Base-by-base conservation (phyloP, 371 early-diverging fungal species). In the Lichtheimia ramosa region DNA sequence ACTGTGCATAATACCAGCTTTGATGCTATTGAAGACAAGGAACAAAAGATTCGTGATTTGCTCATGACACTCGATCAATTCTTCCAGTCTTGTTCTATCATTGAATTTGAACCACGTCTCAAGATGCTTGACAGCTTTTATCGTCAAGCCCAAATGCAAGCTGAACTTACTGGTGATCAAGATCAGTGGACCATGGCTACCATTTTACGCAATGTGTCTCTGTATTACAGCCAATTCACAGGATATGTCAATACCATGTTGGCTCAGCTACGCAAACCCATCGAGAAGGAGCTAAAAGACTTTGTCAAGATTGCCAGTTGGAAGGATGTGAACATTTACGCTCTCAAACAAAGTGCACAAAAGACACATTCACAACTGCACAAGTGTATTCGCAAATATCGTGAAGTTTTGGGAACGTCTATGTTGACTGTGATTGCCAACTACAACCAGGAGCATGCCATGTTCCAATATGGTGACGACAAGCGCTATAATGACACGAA, bases 271-370 rank as follows among this genome's bases (percentile, higher is more conserved):
- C 85, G 89, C 58, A 83, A 88, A 59, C 90, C 95, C 4, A 90
- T 97, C 42, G 85, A 88, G 49, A 92, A 90, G 63, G 95, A 98
- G 39, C 82, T 98, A 64, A 86, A 89, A 59, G 93, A 95, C 55
- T 94, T 89, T 66, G 96, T 97, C 50, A 92, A 92, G 74, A 91
- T 98, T 60, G 96, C 97, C 13, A 90, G 84, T 48, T 98, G 97
- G 96, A 95, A 95, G 74, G 99, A 98, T 73, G 90, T 96, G 42
- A 98, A 96, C 61, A 90, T 95, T n/a, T 90, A 90, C 62, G 95
- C 98, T 0, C 75, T 98, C 43, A 86, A 90, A 41, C 92, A 92
- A 61, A 92, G 92, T 75, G 95, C 97, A 2, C 86, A 86, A 51
- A 90, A 90, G 77, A 93, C 96, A 5, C 98, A 97, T 68, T 76